These are phyloP conservation scores for Hemileccinum rubropunctum DNA, from an alignment of 768 basidiomycete genomes.

Conservation along the genomic window DNA sequence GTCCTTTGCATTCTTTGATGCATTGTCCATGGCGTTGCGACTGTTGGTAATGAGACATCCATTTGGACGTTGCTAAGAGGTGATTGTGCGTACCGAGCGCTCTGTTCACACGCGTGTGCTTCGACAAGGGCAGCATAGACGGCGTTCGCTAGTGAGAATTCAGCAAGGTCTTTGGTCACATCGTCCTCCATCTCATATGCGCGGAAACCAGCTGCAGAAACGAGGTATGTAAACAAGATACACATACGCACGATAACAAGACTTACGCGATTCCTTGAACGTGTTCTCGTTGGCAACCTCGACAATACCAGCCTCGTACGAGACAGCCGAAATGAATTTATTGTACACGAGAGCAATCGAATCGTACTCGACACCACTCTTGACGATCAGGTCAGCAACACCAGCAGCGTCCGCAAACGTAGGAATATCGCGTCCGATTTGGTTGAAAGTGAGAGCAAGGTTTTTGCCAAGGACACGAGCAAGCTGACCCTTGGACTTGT, in stretches of 20 bases:
- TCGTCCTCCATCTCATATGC: constrained; percentile 99
- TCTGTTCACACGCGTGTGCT: constrained; percentile 93
- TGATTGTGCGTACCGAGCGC: constrained; percentile 61
- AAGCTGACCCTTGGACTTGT: constrained; percentile 96
- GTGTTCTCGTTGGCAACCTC: constrained; percentile 81
- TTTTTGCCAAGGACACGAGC: constrained; percentile 60
- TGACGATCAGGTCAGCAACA: constrained; percentile 89
- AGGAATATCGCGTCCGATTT: constrained; percentile 96
- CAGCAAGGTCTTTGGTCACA: constrained; percentile 86
- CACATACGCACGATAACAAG: neutral
- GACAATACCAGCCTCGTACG: constrained; percentile 77
- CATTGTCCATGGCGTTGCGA: constrained; percentile 99
- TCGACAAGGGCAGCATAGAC: constrained; percentile 93
- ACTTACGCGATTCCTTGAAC: constrained; percentile 78
- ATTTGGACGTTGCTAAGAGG: no score
- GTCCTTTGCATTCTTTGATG: constrained; percentile 95
- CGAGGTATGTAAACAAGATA: neutral
- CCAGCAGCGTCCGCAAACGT: constrained; percentile 95
- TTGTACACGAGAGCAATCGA: constrained; percentile 79
- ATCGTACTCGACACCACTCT: constrained; percentile 84
- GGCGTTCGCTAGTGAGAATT: constrained; percentile 96
- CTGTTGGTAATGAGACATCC: constrained; percentile 28
- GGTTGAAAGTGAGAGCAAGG: constrained; percentile 88
- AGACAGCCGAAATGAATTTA: constrained; percentile 84
- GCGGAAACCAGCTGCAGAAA: constrained; percentile 73